Evolutionary conservation across 2,329 filamentous ascomycete genomes (phyloP), one percentile per base, ranked within the genome.

Genomic region (Trichoderma pleuroti): DNA sequence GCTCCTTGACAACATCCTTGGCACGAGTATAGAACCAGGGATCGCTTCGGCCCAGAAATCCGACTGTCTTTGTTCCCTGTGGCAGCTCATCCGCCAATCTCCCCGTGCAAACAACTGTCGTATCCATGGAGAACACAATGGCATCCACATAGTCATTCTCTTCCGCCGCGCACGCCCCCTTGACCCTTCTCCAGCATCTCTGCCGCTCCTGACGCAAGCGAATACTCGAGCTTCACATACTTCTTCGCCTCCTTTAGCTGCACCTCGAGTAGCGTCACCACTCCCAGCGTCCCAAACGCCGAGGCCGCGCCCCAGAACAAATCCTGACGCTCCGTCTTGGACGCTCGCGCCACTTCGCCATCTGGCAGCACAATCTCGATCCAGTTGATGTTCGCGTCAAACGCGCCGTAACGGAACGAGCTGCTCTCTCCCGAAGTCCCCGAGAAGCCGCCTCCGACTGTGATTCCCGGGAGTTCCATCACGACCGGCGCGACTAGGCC

Each of bases 11-110:
- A 46, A 78, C 76, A n/a, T 83, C 78, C 73, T 87, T 80, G 1
- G 87, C 90, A 73, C 92, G 91, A 3, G 93, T 81, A 72, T 93
- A 93, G 76, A 92, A 93, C 92, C 91, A 94, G 0, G 90, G 88
- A 73, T 94, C 91, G 5, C 78, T 78, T 0, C 86, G 81, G 12
- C 86, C 82, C n/a, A 85, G 86, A 78, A 93, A 91, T 0, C 77
- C 82, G 28, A 80, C 80, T 1, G 81, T 74, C 57, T 76, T 77
- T 3, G 73, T 71, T 1, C 77, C 80, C 0, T 76, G 68, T 0
- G 84, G 84, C 0, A 84, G 72, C 0, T 81, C 76, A 64, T 91
- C 82, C 0, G 84, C 84, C 18, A 92, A 80, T 11, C 82, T 82
- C 0, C 91, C 91, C 0, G 85, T 83, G 77, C 91, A 90, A 56